A percentile compares a stretch with the other conserved stretches of the same genome.
phyloP scores from a whole-genome alignment of 2,329 filamentous ascomycete genomes.

The Colletotrichum sp. region DNA sequence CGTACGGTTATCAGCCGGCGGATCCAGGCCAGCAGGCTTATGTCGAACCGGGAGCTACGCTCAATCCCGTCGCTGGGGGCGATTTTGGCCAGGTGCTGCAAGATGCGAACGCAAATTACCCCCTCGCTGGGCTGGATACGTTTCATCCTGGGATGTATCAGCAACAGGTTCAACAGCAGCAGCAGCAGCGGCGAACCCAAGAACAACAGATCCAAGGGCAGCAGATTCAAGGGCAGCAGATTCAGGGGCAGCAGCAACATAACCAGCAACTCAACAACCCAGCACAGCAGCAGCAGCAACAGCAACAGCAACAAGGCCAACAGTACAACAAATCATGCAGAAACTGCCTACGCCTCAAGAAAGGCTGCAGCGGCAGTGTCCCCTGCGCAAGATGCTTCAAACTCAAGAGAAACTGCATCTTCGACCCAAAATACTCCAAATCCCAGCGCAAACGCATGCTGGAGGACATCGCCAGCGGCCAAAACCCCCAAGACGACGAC shows the following conservation, averaged over 20 bases:
- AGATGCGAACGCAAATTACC: background rate
- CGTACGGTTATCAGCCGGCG: background rate
- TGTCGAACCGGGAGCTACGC: background rate
- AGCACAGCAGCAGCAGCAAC: background rate
- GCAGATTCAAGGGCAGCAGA: background rate
- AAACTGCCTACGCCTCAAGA: background rate
- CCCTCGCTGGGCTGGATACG: background rate
- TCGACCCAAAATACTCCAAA: background rate
- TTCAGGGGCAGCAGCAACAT: background rate
- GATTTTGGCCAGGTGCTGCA: background rate
- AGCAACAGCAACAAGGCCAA: background rate
- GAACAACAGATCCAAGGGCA: background rate
- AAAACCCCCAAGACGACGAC: background rate
- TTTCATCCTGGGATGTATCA: background rate
- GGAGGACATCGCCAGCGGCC: background rate
- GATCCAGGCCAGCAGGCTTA: background rate
- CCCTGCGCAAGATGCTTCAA: background rate
- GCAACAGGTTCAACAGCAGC: background rate
- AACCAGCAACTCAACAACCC: background rate
- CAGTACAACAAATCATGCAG: background rate
- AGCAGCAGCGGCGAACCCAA: background rate
- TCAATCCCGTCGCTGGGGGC: fast-evolving
- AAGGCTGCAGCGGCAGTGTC: background rate
- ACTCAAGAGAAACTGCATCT: background rate
- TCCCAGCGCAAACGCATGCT: background rate